Conservation (phyloP, 2,329 filamentous ascomycete species). For the Elsinoe fawcettii region DNA sequence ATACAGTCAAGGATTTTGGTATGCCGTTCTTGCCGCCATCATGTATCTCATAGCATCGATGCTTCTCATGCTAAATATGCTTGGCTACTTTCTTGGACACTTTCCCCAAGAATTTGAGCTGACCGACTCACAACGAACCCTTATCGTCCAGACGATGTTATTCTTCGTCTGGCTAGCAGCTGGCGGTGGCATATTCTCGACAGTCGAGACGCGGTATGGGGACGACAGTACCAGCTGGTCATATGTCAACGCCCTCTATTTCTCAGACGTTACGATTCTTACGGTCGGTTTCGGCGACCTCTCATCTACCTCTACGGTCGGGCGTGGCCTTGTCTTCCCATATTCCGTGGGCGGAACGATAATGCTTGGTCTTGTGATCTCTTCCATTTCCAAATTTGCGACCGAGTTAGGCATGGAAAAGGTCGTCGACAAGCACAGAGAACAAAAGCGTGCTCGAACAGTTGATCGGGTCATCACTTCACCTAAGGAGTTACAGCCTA, state of each 20-base stretch:
- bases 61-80: conserved; percentile 70
- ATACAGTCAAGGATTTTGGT: conserved; percentile 80
- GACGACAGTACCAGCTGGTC: conserved; percentile 46
- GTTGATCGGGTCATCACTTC: conserved; percentile 47
- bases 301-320: conserved; percentile 48
- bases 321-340: conserved; percentile 67
- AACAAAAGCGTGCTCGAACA: conserved; percentile 47
- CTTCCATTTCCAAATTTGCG: conserved; percentile 64
- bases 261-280: conserved; percentile 62
- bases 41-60: conserved; percentile 74
- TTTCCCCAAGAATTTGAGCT: conserved; percentile 73
- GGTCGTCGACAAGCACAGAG: conserved; percentile 52
- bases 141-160: conserved; percentile 84
- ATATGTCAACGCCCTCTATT: conserved; percentile 61
- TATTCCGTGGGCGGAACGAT: conserved; percentile 79
- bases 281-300: conserved; percentile 58
- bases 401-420: conserved; percentile 54
- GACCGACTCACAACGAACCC: conserved; percentile 70
- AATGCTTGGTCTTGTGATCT: conserved; percentile 74
- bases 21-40: conserved; percentile 69
- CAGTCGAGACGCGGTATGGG: conserved; percentile 48
- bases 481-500: conserved; percentile 41
- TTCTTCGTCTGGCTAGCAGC: conserved; percentile 74
- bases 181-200: conserved; percentile 67
- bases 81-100: conserved; percentile 64